Evolutionary conservation across 129 eudicot species (phyloP).

Genomic region (Logfia minima): DNA sequence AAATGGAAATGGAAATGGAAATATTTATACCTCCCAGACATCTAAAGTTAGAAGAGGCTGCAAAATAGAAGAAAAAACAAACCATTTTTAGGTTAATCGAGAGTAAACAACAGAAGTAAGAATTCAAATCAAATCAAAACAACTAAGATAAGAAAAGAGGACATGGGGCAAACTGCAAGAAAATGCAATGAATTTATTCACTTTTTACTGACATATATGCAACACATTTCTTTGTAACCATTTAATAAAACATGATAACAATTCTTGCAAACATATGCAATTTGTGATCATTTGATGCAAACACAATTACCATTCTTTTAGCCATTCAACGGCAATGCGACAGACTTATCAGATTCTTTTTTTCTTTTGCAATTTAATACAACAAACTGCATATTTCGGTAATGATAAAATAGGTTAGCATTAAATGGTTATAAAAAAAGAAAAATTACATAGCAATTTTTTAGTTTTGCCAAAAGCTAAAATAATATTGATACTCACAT

Average conservation of each 20-base stretch:
- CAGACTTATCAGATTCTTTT: no score
- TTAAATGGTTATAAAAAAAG: neutral
- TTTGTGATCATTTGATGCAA: neutral
- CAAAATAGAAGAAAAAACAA: constrained; percentile 29
- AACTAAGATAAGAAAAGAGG: neutral
- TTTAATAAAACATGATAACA: neutral
- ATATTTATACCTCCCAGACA: constrained; percentile 91
- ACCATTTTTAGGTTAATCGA: constrained; percentile 2
- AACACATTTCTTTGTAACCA: neutral
- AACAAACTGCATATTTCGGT: neutral
- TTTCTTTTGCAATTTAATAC: neutral
- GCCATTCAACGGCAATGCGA: neutral
- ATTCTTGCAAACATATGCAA: neutral
- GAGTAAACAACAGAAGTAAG: neutral
- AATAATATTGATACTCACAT: constrained; percentile 48
- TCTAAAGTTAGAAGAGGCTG: constrained; percentile 95
- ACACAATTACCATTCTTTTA: neutral
- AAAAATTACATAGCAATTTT: neutral
- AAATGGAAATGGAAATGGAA: constrained; percentile 2
- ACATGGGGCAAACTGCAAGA: neutral
- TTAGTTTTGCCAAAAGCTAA: neutral
- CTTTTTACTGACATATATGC: neutral
- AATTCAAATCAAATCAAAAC: neutral
- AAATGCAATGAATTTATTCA: neutral
- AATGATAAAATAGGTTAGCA: neutral